phyloP scores from a whole-genome alignment of 768 basidiomycete species.

The Termitomyces sp. region DNA sequence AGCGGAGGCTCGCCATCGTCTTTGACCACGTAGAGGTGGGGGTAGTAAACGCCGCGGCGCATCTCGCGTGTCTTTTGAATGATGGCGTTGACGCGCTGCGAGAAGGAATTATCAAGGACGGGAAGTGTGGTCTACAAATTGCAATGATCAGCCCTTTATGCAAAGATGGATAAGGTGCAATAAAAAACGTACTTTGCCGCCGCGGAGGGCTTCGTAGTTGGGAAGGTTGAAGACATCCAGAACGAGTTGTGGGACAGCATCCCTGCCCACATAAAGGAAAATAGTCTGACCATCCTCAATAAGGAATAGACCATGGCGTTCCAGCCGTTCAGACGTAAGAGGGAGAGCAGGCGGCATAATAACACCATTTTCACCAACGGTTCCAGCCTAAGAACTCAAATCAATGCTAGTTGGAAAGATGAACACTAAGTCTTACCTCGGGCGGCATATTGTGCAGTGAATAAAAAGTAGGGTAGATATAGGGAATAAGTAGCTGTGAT shows the following conservation, averaged over 20 bases:
- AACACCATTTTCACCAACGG: conserved; percentile 83
- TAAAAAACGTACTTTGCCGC: conserved; percentile 71
- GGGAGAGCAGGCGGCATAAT: conserved; percentile 86
- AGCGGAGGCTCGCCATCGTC: conserved; percentile 96
- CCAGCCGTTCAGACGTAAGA: conserved; percentile 90
- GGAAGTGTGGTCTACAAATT: conserved; percentile 74
- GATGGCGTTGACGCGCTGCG: conserved; percentile 91
- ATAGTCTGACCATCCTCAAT: conserved; percentile 98
- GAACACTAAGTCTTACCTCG: conserved; percentile 47
- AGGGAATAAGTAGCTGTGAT: conserved; percentile 86
- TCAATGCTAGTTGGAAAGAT: background rate
- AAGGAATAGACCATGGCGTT: conserved; percentile 91
- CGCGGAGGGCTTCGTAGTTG: conserved; percentile 81
- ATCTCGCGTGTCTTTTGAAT: conserved; percentile 93
- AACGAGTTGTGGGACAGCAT: conserved; percentile 93
- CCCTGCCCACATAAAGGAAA: conserved; percentile 97
- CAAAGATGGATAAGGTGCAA: conserved; percentile 1
- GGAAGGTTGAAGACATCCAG: conserved; percentile 92
- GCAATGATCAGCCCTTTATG: background rate
- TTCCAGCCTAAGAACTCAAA: conserved; percentile 60
- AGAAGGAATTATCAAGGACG: conserved; percentile 87
- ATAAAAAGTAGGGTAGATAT: conserved; percentile 94
- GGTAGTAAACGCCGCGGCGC: conserved; percentile 88
- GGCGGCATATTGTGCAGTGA: conserved; percentile 94
- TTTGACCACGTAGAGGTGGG: conserved; percentile 94